Base-by-base conservation (phyloP, 805 yeast species). In the Candida manassasensis region DNA sequence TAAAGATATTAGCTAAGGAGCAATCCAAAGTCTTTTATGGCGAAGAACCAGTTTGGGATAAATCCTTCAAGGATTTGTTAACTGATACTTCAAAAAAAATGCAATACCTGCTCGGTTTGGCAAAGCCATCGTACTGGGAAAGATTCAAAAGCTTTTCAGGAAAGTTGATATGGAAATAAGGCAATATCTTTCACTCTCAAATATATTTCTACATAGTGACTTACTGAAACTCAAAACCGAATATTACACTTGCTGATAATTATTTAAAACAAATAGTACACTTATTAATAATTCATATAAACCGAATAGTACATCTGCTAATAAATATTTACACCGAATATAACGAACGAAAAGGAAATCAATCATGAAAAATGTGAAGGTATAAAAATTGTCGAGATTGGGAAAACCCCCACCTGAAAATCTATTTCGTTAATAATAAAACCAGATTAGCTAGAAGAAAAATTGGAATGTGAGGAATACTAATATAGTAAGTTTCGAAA, bases 21-120 rank as follows among this genome's bases (percentile, higher is more conserved):
- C 71, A 69, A 41, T 62, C 75, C 1, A 45, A 49, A 34, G 54
- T 69, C 54, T 66, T 67, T 39, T 47, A 47, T 29, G 52, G 50
- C 9, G 19, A 34, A 27, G 27, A 28, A 15, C 33, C 35, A 7
- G 19, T 33, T 8, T 48, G 51, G 51, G 51, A 45, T 16, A 47
- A 36, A 27, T 40, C 49, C 3, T 37, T 48, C 13, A 32, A 29
- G 11, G 51, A 47, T 4, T 33, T 44, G 6, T 36, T 47, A 13
- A 26, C 18, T 22, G 51, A 45, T 24, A 25, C 48, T 4, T 31
- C 41, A 16, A 34, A 36, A 6, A 38, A 38, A 3, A 18, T 45
- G 6, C 38, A 38, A 24, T 36, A 37, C 11, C 36, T 32, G 24
- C 15, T 47, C 10, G 51, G 51, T 10, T 27, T 43, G 18, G 39